Conservation (phyloP, 805 yeast species). For the Saccharomyces eubayanus region DNA sequence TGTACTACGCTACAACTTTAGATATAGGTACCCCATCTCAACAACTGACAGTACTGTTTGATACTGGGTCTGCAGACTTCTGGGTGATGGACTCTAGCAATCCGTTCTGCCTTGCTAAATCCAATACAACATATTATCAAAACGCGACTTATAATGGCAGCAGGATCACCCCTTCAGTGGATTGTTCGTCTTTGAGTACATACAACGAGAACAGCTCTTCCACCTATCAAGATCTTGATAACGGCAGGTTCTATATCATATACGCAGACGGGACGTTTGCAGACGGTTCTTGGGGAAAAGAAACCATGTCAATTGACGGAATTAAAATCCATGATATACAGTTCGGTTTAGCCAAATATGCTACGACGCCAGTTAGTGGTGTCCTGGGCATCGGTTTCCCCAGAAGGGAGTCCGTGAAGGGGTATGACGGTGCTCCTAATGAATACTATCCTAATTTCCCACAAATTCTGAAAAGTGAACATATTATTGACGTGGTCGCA, state of each 20-base stretch:
- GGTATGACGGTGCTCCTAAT: slow-evolving; percentile 19
- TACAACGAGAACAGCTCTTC: slow-evolving; percentile 14
- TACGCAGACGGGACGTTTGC: slow-evolving; percentile 46
- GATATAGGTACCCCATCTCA: slow-evolving; percentile 39
- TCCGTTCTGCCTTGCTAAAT: slow-evolving; percentile 19
- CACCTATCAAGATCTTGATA: slow-evolving; percentile 6
- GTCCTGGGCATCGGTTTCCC: slow-evolving; percentile 62
- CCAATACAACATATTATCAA: neutral
- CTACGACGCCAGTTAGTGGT: slow-evolving; percentile 47
- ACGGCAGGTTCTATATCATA: slow-evolving; percentile 29
- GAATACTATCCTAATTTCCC: slow-evolving; percentile 55
- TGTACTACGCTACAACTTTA: slow-evolving; percentile 26
- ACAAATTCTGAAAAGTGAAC: slow-evolving; percentile 41
- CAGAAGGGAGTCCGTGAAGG: slow-evolving; percentile 46
- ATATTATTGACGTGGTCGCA: slow-evolving; percentile 41
- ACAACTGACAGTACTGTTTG: slow-evolving; percentile 35
- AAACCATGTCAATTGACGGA: slow-evolving; percentile 44
- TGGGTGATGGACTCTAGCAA: slow-evolving; percentile 38
- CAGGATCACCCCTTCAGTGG: slow-evolving; percentile 11
- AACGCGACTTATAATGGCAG: slow-evolving; percentile 10
- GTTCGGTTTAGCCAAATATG: slow-evolving; percentile 57
- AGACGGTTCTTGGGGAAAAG: slow-evolving; percentile 54
- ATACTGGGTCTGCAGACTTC: slow-evolving; percentile 44
- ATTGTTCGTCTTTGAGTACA: slow-evolving; percentile 14
- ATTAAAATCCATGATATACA: slow-evolving; percentile 41